Base-by-base conservation (phyloP, 208 protist species). In the Trypanosoma lewisi region DNA sequence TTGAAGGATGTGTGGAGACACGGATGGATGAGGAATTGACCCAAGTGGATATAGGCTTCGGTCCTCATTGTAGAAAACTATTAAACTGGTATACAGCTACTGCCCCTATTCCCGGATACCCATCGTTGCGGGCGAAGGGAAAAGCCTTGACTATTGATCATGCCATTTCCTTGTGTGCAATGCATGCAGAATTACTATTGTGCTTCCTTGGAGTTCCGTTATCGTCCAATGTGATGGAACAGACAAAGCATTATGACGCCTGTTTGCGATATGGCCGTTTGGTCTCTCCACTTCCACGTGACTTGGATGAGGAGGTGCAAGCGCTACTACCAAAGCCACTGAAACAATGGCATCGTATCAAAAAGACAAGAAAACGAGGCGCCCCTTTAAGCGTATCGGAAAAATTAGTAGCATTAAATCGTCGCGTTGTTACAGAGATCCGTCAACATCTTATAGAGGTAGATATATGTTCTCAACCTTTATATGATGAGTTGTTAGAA, bases 151-250 rank as follows among this genome's bases (percentile, higher is more conserved):
- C 63, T 41, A 54, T 74, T 19, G 45, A 60, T 16, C 37, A 21
- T 0, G 77, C 86, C 11, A 21, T 49, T 1, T 54, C 68, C 9
- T 49, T 93, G 47, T 93, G 86, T 55, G 86, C 86, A 25, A 93
- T 93, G 86, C 86, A 93, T 68, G 75, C 76, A 8, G 86, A 93
- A 72, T 37, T 61, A 41, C 62, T 89, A 11, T 62, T 89, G 33
- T 63, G 70, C 27, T 85, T 77, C 68, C 68, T 84, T 7, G 86
- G 86, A 4, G 50, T 87, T n/a, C 77, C 70, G 11, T 16, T 93
- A 1, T 77, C 55, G 36, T 25, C 44, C 0, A 25, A 68, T 31
- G 33, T 67, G 0, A 30, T 47, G 4, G 53, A 53, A 11, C 85
- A 92, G 66, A 67, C 67, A 25, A 60, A 42, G 23, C 80, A 89